These are phyloP conservation scores for Mimosa pudica DNA, from an alignment of 306 rosid species.

Conservation along the genomic window DNA sequence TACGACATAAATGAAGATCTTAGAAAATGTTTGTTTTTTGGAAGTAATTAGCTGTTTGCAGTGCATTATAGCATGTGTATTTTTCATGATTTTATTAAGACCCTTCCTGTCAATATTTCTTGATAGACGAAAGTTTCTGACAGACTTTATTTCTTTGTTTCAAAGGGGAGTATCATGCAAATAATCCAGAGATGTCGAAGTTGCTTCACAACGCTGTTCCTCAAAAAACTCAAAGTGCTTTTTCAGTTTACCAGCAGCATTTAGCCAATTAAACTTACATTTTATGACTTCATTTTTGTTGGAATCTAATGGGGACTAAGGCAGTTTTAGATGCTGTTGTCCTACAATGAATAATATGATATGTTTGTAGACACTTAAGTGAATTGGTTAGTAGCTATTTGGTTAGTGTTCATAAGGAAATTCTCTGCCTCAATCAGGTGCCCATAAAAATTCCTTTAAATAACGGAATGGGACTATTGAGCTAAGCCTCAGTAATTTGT, in stretches of 20 bases:
- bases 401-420: neutral
- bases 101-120: neutral
- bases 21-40: neutral
- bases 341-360: neutral
- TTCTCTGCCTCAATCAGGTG: neutral
- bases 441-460: neutral
- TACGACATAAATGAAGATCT: neutral
- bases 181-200: conserved; percentile 99
- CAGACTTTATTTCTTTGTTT: conserved; percentile 30
- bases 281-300: conserved; percentile 11
- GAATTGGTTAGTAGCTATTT: neutral
- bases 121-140: conserved; percentile 20
- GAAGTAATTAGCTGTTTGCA: neutral
- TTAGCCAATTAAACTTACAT: conserved; percentile 67
- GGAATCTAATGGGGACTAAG: neutral
- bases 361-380: neutral
- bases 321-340: neutral
- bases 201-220: conserved; percentile 99
- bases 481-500: neutral
- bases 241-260: conserved; percentile 96
- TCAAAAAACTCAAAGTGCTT: conserved; percentile 90
- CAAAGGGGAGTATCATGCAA: conserved; percentile 96
- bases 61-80: neutral
- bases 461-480: neutral
- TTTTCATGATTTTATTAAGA: conserved; percentile 10